Evolutionary conservation across 495 filamentous ascomycete genomes (phyloP), one percentile per base, ranked within the genome.

Genomic region (Daldinia childiae): DNA sequence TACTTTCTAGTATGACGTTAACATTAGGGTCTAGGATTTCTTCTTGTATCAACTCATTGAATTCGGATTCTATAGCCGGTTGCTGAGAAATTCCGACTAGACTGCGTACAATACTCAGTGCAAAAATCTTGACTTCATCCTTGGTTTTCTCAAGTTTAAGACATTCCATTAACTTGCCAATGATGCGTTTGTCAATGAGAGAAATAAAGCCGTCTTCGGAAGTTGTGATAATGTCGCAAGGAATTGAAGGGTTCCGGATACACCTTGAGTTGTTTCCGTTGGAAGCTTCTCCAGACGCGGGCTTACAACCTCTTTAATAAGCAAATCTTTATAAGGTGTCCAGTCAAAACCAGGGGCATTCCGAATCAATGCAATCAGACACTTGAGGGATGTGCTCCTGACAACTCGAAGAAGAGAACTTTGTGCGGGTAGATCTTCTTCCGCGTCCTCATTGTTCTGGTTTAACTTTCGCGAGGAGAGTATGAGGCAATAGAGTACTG

Each of bases 71-170:
- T 66, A 71, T 63, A 77, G 87, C 83, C 55, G 76, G 80, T 74
- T 82, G 81, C 82, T 76, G 72, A 4, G 88, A 84, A 36, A 90
- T 78, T 7, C 80, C 77, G 52, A 92, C 82, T 56, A 97, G 83
- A 34, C 83, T 87, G 63, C 85, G 83, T 38, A 98, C 73, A 48
- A 97, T 89, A 14, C 91, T 86, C 21, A 99, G 81, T 1, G 94
- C 87, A 76, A 92, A 97, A 0, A 91, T 75, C 70, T 94, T 95
- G 67, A 98, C 95, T 62, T 94, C 90, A 68, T 97, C 93, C 75
- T 94, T 96, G 6, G 91, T 88, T 39, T 91, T 95, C 45, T 88
- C 87, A 5, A 92, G 84, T 1, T 82, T 85, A 14, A 98, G 79
- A 73, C 89, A 91, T 65, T 92, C 89, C 41, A 92, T 85, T 45